Percentiles rank a stretch among this genome's conserved stretches.
Evolutionary conservation across 2,329 filamentous ascomycete genomes (phyloP).

Genomic region (Xylariaceae sp.): DNA sequence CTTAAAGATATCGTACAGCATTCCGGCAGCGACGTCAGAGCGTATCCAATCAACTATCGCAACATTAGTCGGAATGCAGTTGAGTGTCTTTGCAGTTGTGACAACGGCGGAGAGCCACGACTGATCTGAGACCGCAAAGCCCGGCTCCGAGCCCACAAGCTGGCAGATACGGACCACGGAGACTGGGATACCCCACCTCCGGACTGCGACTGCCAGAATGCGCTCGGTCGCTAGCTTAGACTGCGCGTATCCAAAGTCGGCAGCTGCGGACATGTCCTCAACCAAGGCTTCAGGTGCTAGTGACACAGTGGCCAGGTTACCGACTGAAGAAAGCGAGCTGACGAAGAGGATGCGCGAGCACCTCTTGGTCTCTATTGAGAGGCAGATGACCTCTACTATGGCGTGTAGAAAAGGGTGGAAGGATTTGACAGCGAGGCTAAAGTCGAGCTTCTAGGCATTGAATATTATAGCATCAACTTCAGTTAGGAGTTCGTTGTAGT

Average conservation of each 20-base stretch:
- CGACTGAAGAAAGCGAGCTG: constrained; percentile 16
- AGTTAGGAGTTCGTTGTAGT: constrained; percentile 3
- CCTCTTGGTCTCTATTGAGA: constrained; percentile 1
- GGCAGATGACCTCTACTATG: constrained; percentile 5
- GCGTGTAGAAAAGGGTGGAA: constrained; percentile 16
- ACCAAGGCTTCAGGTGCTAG: constrained; percentile 4
- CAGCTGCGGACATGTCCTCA: constrained; percentile 10
- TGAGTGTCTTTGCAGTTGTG: constrained; percentile 13
- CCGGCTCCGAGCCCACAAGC: constrained; percentile 15
- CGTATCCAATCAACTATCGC: constrained; percentile 18
- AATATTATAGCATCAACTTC: constrained; percentile 16
- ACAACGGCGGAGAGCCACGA: constrained; percentile 23
- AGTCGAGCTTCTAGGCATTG: constrained; percentile 21
- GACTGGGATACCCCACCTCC: constrained; percentile 12
- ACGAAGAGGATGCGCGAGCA: constrained; percentile 20
- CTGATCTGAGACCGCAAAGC: constrained; percentile 18
- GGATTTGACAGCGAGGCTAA: constrained; percentile 12
- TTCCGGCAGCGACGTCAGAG: constrained; percentile 15
- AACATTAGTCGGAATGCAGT: constrained; percentile 9
- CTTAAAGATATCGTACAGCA: neutral
- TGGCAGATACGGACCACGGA: constrained; percentile 20
- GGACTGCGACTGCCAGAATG: constrained; percentile 12
- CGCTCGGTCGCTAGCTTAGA: constrained; percentile 21
- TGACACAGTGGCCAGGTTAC: neutral
- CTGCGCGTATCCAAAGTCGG: constrained; percentile 21